Percentiles rank a stretch among this genome's conserved stretches.
These are phyloP conservation scores for Heterobasidion parviporum DNA, from an alignment of 1,284 basidiomycete species.

Conservation along the genomic window DNA sequence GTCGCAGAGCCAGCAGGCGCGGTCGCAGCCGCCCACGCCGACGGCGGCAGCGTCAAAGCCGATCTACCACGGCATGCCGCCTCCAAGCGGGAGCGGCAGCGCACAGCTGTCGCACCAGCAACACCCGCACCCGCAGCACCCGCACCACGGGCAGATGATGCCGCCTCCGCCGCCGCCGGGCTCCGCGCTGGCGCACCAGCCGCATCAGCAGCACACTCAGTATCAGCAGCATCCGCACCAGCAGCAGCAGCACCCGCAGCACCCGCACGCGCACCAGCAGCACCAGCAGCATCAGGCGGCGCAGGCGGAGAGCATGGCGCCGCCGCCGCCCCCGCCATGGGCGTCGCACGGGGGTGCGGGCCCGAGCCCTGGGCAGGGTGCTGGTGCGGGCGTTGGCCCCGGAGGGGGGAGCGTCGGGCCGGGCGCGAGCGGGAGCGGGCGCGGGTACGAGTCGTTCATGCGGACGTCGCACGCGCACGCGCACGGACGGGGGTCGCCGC, in stretches of 20 bases:
- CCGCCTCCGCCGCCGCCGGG: constrained; percentile 16
- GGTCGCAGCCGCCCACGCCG: background rate
- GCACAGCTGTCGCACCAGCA: constrained; percentile 6
- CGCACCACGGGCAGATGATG: constrained; percentile 41
- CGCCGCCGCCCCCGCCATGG: background rate
- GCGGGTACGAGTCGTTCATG: constrained; percentile 55
- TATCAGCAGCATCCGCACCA: background rate
- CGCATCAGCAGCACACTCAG: constrained; percentile 10
- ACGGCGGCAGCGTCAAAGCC: constrained; percentile 1
- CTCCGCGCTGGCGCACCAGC: constrained; percentile 10
- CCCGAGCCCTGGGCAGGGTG: background rate
- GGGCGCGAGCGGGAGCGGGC: background rate
- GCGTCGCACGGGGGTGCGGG: background rate
- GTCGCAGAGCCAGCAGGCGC: background rate
- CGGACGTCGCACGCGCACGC: constrained; percentile 36
- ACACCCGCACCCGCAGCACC: constrained; percentile 14
- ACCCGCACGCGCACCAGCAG: too few species aligned
- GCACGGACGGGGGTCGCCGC: constrained; percentile 32
- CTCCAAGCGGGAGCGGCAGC: constrained; percentile 7
- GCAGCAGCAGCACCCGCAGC: background rate
- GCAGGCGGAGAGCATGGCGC: too few species aligned
- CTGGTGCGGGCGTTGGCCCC: background rate
- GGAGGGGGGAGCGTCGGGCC: background rate
- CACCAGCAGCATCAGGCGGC: too few species aligned
- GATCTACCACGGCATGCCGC: background rate